Evolutionary conservation across 202 grass and related monocot species (phyloP).

Genomic region (Cymbopogon flexuosus): DNA sequence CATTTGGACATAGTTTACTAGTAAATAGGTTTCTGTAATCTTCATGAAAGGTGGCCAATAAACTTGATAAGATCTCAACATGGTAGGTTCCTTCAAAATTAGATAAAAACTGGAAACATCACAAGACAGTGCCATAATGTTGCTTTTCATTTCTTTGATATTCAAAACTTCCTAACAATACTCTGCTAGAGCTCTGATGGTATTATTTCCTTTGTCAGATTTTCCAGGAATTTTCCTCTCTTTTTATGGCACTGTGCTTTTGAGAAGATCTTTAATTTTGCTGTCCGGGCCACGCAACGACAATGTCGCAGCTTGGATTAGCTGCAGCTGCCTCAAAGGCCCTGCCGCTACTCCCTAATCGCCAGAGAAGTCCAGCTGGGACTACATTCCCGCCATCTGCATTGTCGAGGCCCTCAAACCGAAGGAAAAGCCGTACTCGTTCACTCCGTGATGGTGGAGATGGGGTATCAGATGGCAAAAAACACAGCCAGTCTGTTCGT

Average conservation of each 20-base stretch:
- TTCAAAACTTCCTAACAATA: background rate
- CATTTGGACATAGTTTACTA: background rate
- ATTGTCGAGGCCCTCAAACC: conserved; percentile 26
- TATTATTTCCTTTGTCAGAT: conserved; percentile 15
- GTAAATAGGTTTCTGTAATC: background rate
- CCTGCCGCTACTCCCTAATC: conserved; percentile 30
- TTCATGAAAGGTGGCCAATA: background rate
- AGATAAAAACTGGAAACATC: background rate
- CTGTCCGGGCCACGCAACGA: background rate
- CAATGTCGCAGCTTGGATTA: conserved; percentile 35
- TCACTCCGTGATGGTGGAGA: conserved; percentile 47
- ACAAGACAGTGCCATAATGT: background rate
- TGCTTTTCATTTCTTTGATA: background rate
- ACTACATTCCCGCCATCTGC: conserved; percentile 24
- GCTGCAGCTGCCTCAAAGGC: conserved; percentile 32
- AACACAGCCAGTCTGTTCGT: conserved; percentile 30
- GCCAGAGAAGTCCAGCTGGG: conserved; percentile 30
- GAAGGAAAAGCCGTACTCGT: conserved; percentile 33
- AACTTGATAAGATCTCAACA: background rate
- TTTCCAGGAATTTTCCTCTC: conserved; percentile 10
- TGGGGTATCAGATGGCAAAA: conserved; percentile 45
- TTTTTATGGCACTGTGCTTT: conserved; percentile 37
- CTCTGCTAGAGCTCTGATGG: background rate
- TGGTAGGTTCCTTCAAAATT: background rate
- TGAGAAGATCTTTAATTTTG: conserved; percentile 29